phyloP scores from a whole-genome alignment of 2,329 filamentous ascomycete species.

The Hypoxylon sp. region DNA sequence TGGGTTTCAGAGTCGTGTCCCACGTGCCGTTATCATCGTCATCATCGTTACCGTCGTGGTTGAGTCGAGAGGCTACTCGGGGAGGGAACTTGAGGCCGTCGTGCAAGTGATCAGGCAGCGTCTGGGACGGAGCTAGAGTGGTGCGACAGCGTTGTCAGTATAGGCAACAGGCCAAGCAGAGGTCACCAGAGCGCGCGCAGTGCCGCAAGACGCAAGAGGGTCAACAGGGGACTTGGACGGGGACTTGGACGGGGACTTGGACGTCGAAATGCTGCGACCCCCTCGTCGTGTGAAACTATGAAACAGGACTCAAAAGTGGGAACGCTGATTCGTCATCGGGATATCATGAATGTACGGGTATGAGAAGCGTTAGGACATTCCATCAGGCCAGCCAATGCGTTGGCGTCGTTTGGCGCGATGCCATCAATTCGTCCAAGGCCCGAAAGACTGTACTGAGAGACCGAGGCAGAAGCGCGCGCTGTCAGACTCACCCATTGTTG shows the following conservation, averaged over 20 bases:
- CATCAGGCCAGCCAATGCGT: slow-evolving; percentile 1
- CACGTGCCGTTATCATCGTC: slow-evolving; percentile 50
- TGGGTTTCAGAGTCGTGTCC: slow-evolving; percentile 61
- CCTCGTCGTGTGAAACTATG: slow-evolving; percentile 45
- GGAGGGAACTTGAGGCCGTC: slow-evolving; percentile 62
- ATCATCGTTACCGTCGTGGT: slow-evolving; percentile 56
- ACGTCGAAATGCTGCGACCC: slow-evolving; percentile 26
- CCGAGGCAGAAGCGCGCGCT: neutral
- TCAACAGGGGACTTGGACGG: too few species aligned
- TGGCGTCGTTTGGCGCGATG: slow-evolving; percentile 9
- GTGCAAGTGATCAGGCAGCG: slow-evolving; percentile 63
- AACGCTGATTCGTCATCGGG: slow-evolving; percentile 11
- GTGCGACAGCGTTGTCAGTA: slow-evolving; percentile 42
- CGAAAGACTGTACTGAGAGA: neutral
- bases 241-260: too few species aligned
- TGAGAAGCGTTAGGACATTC: slow-evolving; percentile 10
- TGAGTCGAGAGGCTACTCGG: slow-evolving; percentile 59
- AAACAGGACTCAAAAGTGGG: slow-evolving; percentile 37
- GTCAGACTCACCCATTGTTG: slow-evolving; percentile 44
- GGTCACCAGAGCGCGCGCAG: slow-evolving; percentile 9
- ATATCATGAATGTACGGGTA: neutral
- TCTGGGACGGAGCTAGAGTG: slow-evolving; percentile 64
- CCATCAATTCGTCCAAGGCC: neutral
- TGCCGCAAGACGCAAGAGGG: slow-evolving; percentile 19
- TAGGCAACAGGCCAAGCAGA: slow-evolving; percentile 32